Conservation (phyloP, 1,284 basidiomycete genomes). For the Tetrapyrgos nigripes region DNA sequence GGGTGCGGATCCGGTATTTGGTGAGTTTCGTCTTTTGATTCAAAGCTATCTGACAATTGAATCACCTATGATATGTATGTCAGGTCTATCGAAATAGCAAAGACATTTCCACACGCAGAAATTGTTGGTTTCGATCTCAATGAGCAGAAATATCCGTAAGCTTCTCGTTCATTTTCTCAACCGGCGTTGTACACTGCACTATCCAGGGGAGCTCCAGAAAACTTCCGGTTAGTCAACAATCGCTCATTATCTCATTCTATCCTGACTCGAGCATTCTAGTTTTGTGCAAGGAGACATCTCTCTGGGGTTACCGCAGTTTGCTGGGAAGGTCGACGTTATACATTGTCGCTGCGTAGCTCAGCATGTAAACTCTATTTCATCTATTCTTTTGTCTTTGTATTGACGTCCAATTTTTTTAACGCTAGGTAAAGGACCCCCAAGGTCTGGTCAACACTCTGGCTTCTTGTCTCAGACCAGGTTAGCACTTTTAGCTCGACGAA, state of each 20-base stretch:
- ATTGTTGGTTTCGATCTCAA: conserved; percentile 32
- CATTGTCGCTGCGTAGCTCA: conserved; percentile 33
- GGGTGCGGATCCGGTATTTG: conserved; percentile 36
- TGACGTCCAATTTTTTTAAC: neutral
- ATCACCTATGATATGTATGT: neutral
- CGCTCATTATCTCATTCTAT: neutral
- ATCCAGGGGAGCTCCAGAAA: conserved; percentile 20
- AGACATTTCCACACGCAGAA: conserved; percentile 22
- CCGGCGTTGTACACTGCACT: neutral
- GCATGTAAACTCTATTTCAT: conserved; percentile 24
- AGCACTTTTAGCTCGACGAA: too few species aligned
- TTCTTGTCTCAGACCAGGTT: conserved; percentile 27
- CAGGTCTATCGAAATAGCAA: conserved; percentile 32
- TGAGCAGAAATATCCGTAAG: conserved; percentile 21
- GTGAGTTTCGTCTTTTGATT: conserved; percentile 18
- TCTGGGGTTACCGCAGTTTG: conserved; percentile 23
- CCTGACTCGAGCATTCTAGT: conserved; percentile 17
- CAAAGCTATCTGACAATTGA: too few species aligned
- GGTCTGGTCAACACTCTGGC: conserved; percentile 21
- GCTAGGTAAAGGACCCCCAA: conserved; percentile 28
- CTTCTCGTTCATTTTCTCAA: neutral
- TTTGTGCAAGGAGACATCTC: conserved; percentile 30
- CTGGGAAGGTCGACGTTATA: conserved; percentile 28
- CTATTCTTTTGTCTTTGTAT: too few species aligned
- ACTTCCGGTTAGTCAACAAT: conserved; percentile 22